Conservation (phyloP, 163 green algal genomes). For the Chlorella variabilis region DNA sequence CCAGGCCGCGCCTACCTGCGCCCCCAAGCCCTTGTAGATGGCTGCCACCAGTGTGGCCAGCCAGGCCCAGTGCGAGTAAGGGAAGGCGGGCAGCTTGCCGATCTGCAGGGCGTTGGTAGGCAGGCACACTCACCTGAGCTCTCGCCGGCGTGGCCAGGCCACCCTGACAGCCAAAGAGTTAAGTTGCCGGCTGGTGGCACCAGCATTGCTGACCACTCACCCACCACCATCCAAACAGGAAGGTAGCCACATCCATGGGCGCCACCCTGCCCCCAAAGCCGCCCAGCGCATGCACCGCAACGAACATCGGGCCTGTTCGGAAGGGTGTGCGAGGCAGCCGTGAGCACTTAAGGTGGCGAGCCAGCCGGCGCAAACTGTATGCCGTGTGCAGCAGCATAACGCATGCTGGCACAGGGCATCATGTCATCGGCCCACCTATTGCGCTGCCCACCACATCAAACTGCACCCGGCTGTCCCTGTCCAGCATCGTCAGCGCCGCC, state of each 20-base stretch:
- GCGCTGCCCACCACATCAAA: not conserved
- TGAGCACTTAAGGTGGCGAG: too few relatives aligned
- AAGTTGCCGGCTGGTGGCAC: too few relatives aligned
- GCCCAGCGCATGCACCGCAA: not conserved
- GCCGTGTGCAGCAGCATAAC: too few relatives aligned
- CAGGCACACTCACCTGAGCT: too few relatives aligned
- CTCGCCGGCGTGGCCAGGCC: too few relatives aligned
- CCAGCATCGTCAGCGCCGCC: not conserved
- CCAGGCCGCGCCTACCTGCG: not conserved
- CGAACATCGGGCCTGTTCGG: slow-evolving; percentile 18
- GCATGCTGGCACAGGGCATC: not conserved
- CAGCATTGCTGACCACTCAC: not conserved
- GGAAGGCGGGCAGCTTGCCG: not conserved
- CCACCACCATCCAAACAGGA: slow-evolving; percentile 23
- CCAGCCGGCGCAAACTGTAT: too few relatives aligned
- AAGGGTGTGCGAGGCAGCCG: too few relatives aligned
- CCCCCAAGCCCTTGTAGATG: slow-evolving; percentile 5
- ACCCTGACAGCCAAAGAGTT: too few relatives aligned
- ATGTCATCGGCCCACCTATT: not conserved
- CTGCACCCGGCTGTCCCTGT: not conserved
- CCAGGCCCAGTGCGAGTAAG: slow-evolving; percentile 14
- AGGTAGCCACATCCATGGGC: not conserved
- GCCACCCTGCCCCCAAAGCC: slow-evolving; percentile 4
- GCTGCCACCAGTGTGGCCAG: slow-evolving; percentile 17
- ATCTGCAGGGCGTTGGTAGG: not conserved